These are phyloP conservation scores for Friedmanniomyces simplex DNA, from an alignment of 495 filamentous ascomycete genomes.

Conservation along the genomic window DNA sequence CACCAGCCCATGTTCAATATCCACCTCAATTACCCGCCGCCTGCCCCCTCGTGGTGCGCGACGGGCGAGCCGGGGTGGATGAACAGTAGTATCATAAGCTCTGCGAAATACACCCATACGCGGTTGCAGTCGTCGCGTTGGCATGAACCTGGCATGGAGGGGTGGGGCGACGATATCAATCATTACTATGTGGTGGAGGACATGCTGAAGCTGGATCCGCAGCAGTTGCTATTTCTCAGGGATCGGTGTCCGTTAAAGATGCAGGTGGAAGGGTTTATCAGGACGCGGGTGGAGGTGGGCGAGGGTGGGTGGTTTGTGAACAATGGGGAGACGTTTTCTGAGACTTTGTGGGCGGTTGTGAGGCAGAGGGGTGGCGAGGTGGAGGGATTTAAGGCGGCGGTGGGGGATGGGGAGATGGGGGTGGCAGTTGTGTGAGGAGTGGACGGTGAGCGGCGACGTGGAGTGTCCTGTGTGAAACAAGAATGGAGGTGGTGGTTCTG, in stretches of 20 bases:
- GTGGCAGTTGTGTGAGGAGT: constrained; percentile 18
- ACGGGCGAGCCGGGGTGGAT: constrained; percentile 19
- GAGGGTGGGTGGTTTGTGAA: constrained; percentile 48
- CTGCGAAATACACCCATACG: constrained; percentile 18
- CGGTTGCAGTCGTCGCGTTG: constrained; percentile 21
- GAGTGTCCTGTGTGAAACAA: background rate
- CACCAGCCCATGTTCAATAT: constrained; percentile 44
- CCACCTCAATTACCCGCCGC: constrained; percentile 39
- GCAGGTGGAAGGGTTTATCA: constrained; percentile 45
- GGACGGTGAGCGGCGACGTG: background rate
- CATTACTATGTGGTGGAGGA: constrained; percentile 57
- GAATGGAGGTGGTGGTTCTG: background rate
- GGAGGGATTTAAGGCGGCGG: constrained; percentile 32
- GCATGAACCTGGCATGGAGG: constrained; percentile 38
- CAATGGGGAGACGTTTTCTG: constrained; percentile 50
- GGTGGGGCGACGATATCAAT: constrained; percentile 53
- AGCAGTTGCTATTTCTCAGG: constrained; percentile 46
- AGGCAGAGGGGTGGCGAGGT: constrained; percentile 41
- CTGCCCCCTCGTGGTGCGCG: constrained; percentile 27
- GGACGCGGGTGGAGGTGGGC: constrained; percentile 30
- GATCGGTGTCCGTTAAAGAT: constrained; percentile 40
- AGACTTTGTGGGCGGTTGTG: constrained; percentile 44
- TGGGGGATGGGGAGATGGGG: constrained; percentile 27
- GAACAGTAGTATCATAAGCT: constrained; percentile 16
- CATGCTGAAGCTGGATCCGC: constrained; percentile 55